phyloP scores from a whole-genome alignment of 805 yeast species.

The Ogataea chonburiensis region DNA sequence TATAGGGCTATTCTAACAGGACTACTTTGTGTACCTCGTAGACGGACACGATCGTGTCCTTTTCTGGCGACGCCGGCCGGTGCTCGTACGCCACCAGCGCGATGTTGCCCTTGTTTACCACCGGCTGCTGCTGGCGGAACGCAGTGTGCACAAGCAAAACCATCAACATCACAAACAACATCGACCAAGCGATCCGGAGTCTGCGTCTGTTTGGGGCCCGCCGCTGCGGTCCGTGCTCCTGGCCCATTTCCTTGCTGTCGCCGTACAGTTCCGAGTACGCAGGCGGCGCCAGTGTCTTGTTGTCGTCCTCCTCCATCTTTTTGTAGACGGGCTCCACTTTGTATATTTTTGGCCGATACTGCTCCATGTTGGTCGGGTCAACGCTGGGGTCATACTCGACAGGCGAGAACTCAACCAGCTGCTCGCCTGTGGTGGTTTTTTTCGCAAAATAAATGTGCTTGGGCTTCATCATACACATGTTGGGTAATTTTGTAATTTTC shows the following conservation, averaged over 20 bases:
- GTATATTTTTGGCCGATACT: constrained; percentile 33
- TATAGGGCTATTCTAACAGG: background rate
- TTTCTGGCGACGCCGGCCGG: background rate
- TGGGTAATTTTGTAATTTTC: no score
- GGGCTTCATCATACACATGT: constrained; percentile 28
- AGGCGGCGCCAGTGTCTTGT: no score
- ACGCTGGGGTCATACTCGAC: constrained; percentile 31
- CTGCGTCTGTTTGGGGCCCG: no score
- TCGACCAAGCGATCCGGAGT: constrained; percentile 1
- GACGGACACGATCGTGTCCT: background rate
- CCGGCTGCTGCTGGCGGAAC: no score
- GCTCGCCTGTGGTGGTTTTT: constrained; percentile 1
- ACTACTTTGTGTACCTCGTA: background rate
- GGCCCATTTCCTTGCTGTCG: no score
- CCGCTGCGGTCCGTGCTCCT: no score
- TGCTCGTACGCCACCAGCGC: constrained; percentile 7
- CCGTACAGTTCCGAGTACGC: no score
- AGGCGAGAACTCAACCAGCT: constrained; percentile 23
- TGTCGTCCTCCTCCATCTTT: constrained; percentile 11
- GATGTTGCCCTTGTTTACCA: constrained; percentile 18
- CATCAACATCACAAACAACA: background rate
- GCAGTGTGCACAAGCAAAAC: constrained; percentile 1
- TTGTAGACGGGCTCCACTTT: constrained; percentile 27
- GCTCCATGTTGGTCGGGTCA: constrained; percentile 33
- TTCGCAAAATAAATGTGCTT: constrained; percentile 15